These are phyloP conservation scores for Phylloporus scabripes DNA, from an alignment of 768 basidiomycete species.

Conservation along the genomic window DNA sequence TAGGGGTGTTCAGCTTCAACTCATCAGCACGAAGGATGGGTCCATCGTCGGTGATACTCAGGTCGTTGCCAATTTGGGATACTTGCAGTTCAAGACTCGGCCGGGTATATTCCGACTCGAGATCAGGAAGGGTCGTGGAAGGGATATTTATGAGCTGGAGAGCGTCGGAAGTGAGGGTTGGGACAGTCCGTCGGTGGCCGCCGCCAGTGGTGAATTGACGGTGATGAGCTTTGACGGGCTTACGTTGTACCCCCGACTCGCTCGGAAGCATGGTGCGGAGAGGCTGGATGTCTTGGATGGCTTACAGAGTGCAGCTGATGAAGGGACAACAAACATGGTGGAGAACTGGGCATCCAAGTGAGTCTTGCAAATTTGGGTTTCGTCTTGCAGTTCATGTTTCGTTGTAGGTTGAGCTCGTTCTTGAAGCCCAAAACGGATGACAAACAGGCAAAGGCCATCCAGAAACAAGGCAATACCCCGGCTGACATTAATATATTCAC, in stretches of 20 bases:
- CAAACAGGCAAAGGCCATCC: conserved; percentile 10
- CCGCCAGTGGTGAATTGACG: conserved; percentile 68
- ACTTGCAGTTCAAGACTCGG: conserved; percentile 90
- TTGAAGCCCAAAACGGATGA: conserved; percentile 32
- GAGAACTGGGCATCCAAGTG: conserved; percentile 50
- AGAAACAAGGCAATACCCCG: conserved; percentile 37
- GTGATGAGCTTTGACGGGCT: conserved; percentile 88
- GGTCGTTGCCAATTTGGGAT: conserved; percentile 92
- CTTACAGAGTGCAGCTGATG: conserved; percentile 26
- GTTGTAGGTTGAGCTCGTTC: conserved; percentile 40
- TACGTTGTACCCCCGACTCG: conserved; percentile 79
- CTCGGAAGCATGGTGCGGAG: conserved; percentile 72
- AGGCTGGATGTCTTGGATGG: conserved; percentile 70
- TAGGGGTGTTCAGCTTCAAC: conserved; percentile 86
- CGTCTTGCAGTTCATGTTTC: conserved; percentile 1
- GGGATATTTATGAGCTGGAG: conserved; percentile 74
- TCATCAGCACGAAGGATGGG: conserved; percentile 43
- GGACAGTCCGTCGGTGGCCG: conserved; percentile 67
- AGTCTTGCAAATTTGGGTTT: conserved; percentile 11
- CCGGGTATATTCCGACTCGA: conserved; percentile 84
- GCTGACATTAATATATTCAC: conserved; percentile 99
- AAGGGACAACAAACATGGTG: conserved; percentile 37
- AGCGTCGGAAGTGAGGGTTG: conserved; percentile 89
- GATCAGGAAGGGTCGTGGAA: conserved; percentile 77
- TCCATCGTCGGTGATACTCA: conserved; percentile 74